Percentiles rank a stretch among this genome's conserved stretches.
Evolutionary conservation across 73 alveolate genomes (phyloP).

Genomic region (Paramecium tetraurelia): DNA sequence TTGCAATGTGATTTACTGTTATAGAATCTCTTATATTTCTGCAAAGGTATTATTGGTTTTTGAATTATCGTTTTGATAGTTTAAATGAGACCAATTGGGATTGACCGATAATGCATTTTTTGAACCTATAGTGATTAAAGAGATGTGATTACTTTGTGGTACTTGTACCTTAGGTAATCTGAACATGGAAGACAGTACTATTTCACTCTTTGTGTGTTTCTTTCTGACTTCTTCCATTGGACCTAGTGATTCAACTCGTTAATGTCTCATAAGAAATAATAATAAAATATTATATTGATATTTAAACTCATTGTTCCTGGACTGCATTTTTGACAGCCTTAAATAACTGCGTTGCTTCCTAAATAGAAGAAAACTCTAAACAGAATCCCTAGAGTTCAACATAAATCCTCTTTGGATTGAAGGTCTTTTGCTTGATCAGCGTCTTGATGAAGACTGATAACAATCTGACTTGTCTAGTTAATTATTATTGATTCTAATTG

Average conservation of each 20-base stretch:
- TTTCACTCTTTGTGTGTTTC: background rate
- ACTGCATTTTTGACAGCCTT: background rate
- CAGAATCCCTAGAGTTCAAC: background rate
- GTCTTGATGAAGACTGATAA: background rate
- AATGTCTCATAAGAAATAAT: background rate
- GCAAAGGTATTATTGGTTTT: background rate
- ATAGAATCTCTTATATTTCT: background rate
- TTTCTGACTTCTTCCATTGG: background rate
- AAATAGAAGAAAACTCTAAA: background rate
- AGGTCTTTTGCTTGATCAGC: background rate
- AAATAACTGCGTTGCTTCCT: background rate
- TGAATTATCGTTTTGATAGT: background rate
- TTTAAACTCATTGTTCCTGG: background rate
- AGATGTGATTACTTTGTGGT: background rate
- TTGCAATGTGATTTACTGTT: background rate
- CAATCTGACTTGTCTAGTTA: background rate
- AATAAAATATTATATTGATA: background rate
- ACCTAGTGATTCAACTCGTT: background rate
- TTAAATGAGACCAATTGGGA: background rate
- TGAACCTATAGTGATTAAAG: background rate
- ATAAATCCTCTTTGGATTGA: background rate
- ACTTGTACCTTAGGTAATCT: background rate
- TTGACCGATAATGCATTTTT: background rate
- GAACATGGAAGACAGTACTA: background rate
- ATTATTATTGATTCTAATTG: background rate